Base-by-base conservation (phyloP, 1,139 yeast genomes). In the Suhomyces guaymorum region DNA sequence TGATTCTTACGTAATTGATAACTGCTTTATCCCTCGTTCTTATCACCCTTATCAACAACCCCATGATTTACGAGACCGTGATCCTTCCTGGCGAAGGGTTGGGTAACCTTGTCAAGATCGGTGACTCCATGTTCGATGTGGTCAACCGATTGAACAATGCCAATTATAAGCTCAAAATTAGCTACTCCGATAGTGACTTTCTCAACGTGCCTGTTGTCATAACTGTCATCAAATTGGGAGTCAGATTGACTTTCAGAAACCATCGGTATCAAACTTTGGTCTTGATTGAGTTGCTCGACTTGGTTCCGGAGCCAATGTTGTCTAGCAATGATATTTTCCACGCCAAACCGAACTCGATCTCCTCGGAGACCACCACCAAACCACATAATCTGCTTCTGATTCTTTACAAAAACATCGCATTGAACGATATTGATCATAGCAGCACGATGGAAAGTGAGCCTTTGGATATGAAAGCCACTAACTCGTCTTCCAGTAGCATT, bases 201-300 rank as follows among this genome's bases (percentile, higher is more conserved):
- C 48, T 66, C 22, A 44, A 60, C 21, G 52, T 61, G 7, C 74
- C 75, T 2, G 53, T 67, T 3, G 44, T 58, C 14, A 54, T 69
- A 5, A 48, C 52, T 5, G 38, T 68, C 12, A 55, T 57, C 12
- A 55, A 57, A 12, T 47, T 55, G 19, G 66, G 68, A 11, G 50
- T 67, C 18, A 49, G 70, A 27, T 53, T 79, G 30, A 51, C 70
- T 18, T 78, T 78, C 50, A 65, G 67, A 22, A 51, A 59, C 33
- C 54, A 63, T 2, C 43, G 50, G 3, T 54, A 55, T n/a, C 82
- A 77, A 42, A 48, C 51, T 12, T 57, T 79, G 28, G 46, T 66
- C 7, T 49, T 75, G 27, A 76, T 79, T 33, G 81, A 78, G 43
- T 49, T 76, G 2, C 44, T 63, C 18, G 54, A 57, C 25, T 56